Percentiles rank a stretch among this genome's conserved stretches.
phyloP scores from a whole-genome alignment of 495 filamentous ascomycete genomes.

The Rhypophila decipiens region DNA sequence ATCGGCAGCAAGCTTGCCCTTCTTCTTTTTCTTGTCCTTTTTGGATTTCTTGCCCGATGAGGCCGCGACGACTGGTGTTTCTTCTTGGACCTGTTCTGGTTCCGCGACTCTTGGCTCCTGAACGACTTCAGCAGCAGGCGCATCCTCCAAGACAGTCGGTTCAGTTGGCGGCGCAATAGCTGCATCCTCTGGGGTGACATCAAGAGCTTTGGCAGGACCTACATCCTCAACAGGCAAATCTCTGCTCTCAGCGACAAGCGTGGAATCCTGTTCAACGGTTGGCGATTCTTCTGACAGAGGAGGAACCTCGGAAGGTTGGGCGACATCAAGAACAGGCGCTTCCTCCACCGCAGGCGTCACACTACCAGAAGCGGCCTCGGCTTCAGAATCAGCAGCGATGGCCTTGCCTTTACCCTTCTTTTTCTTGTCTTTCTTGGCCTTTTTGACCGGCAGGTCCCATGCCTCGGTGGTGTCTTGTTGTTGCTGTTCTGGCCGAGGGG shows the following conservation, averaged over 20 bases:
- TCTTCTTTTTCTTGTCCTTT: slow-evolving; percentile 28
- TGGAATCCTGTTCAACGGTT: no score
- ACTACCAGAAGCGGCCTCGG: background rate
- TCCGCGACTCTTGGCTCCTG: no score
- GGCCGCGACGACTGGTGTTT: slow-evolving; percentile 5
- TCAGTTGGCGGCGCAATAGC: no score
- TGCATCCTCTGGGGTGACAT: no score
- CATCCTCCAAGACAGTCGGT: no score
- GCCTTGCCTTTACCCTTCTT: slow-evolving; percentile 5
- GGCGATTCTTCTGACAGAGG: no score
- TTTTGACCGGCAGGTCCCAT: slow-evolving; percentile 12
- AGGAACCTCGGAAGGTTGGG: background rate
- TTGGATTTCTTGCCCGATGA: slow-evolving; percentile 25
- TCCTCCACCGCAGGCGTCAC: background rate
- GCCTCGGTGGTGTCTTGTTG: no score
- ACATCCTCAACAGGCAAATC: no score
- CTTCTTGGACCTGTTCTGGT: slow-evolving; percentile 7
- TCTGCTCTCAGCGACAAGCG: no score
- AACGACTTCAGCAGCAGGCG: no score
- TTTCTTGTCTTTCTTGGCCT: slow-evolving; percentile 20
- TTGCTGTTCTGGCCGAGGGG: no score
- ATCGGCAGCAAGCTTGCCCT: background rate
- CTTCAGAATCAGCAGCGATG: slow-evolving; percentile 3
- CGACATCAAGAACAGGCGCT: slow-evolving; percentile 9
- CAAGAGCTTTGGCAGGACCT: no score